Evolutionary conservation across 208 protist species (phyloP).

Genomic region (Eutreptiella sp.): DNA sequence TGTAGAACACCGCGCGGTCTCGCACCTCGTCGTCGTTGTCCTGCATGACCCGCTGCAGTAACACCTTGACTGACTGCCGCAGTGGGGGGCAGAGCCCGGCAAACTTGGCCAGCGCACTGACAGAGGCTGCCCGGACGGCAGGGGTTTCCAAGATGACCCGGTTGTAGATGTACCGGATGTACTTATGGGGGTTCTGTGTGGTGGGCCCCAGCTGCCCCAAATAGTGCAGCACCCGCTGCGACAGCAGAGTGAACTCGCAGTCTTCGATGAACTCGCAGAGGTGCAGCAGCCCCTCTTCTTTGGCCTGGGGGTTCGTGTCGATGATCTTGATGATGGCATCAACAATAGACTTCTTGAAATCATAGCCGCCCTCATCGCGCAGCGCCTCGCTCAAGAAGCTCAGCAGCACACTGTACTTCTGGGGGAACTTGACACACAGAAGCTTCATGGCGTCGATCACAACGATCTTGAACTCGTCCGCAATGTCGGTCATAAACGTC

Average conservation of each 20-base stretch:
- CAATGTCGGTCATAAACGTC: slow-evolving; percentile 84
- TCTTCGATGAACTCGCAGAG: slow-evolving; percentile 99
- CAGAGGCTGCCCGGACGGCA: slow-evolving; percentile 85
- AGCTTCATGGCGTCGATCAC: slow-evolving; percentile 91
- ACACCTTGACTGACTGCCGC: slow-evolving; percentile 63
- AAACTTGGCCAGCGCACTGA: slow-evolving; percentile 95
- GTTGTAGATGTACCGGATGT: slow-evolving; percentile 96
- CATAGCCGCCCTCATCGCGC: slow-evolving; percentile 74
- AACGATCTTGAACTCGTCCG: slow-evolving; percentile 94
- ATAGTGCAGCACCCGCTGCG: slow-evolving; percentile 87
- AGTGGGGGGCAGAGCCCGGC: slow-evolving; percentile 73
- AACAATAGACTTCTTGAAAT: slow-evolving; percentile 91
- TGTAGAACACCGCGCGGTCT: slow-evolving; percentile 89
- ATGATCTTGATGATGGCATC: slow-evolving; percentile 89
- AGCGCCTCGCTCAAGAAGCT: slow-evolving; percentile 75
- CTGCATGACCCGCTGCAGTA: slow-evolving; percentile 77
- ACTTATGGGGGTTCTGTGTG: slow-evolving; percentile 67
- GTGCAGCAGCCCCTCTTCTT: slow-evolving; percentile 79
- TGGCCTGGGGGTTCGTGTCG: slow-evolving; percentile 69
- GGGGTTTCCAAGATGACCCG: slow-evolving; percentile 84
- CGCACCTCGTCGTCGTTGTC: slow-evolving; percentile 98
- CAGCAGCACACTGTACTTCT: slow-evolving; percentile 79
- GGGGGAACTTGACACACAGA: slow-evolving; percentile 89
- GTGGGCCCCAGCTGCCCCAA: slow-evolving; percentile 89
- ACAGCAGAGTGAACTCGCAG: slow-evolving; percentile 93